Conservation (phyloP, 106 monocot genomes). For the Amphibolis antarctica region DNA sequence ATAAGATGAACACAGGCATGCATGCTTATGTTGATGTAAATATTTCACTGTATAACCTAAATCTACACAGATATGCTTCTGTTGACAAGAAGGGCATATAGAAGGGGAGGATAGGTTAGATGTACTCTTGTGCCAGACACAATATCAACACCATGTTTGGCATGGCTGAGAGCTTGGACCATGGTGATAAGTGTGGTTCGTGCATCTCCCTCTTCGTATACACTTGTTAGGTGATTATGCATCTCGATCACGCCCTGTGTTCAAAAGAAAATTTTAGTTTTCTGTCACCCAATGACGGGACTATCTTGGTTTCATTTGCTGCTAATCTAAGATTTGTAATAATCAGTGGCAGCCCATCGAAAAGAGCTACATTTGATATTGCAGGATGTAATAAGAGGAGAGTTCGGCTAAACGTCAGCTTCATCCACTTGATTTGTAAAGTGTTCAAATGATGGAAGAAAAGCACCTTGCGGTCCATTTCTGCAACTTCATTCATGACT, state of each 20-base stretch:
- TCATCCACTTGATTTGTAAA: neutral
- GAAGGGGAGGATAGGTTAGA: neutral
- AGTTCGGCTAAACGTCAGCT: too few species aligned
- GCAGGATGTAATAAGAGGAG: too few species aligned
- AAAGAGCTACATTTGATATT: too few species aligned
- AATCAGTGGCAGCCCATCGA: too few species aligned
- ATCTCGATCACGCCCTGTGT: conserved; percentile 79
- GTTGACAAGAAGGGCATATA: neutral
- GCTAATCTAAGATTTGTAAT: too few species aligned
- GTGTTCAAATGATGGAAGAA: neutral
- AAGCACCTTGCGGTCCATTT: conserved; percentile 70
- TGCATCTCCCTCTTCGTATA: conserved; percentile 89
- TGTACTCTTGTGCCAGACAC: conserved; percentile 73
- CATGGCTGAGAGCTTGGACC: conserved; percentile 90
- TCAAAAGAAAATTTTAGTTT: neutral
- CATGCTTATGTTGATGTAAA: too few species aligned
- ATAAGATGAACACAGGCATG: too few species aligned
- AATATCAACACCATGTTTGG: conserved; percentile 78
- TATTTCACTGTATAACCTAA: too few species aligned
- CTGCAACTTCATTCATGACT: conserved; percentile 87
- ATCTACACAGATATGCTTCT: too few species aligned
- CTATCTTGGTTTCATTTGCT: too few species aligned
- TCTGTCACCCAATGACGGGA: neutral
- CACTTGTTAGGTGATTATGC: conserved; percentile 86
- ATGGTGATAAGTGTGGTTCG: conserved; percentile 78